Percentiles rank a stretch among this genome's conserved stretches.
Evolutionary conservation across 345 rosid species (phyloP).

Genomic region (Viola odorata): DNA sequence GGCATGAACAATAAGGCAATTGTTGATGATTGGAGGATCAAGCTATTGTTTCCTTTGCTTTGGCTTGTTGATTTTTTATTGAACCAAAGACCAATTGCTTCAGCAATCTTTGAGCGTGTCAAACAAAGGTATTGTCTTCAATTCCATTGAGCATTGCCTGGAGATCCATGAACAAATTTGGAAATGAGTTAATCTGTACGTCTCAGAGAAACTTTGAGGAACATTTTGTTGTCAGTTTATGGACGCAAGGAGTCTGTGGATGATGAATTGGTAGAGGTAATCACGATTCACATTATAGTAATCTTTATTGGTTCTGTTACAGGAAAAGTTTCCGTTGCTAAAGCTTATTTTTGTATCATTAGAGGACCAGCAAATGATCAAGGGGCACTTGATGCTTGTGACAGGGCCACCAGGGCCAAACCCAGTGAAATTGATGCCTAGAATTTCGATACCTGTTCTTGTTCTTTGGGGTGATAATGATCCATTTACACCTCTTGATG

Average conservation of each 20-base stretch:
- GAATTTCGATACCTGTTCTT: conserved; percentile 48
- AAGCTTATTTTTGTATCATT: conserved; percentile 35
- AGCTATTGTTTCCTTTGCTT: conserved; percentile 62
- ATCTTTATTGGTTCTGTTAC: not conserved
- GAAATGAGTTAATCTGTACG: not conserved
- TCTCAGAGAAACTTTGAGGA: conserved; percentile 62
- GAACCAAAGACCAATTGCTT: conserved; percentile 61
- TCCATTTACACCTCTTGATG: conserved; percentile 77
- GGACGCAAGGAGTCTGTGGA: conserved; percentile 76
- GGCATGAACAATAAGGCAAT: conserved; percentile 96
- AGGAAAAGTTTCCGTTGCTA: not conserved
- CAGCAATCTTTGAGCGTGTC: conserved; percentile 63
- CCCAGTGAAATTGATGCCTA: conserved; percentile 59
- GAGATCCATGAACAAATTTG: not conserved
- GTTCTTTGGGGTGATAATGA: conserved; percentile 85
- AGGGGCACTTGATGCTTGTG: conserved; percentile 78
- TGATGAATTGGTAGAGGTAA: conserved; percentile 79
- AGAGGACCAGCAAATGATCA: conserved; percentile 69
- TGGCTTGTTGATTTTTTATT: conserved; percentile 71
- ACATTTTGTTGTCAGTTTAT: conserved; percentile 58
- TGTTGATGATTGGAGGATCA: conserved; percentile 97
- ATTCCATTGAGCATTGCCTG: not conserved
- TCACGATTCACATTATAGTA: not conserved
- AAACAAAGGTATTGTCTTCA: conserved; percentile 46
- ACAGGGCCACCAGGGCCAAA: conserved; percentile 97